Percentiles rank a stretch among this genome's conserved stretches.
Conservation (phyloP, 768 basidiomycete species). For the Melanogaster broomeanus region DNA sequence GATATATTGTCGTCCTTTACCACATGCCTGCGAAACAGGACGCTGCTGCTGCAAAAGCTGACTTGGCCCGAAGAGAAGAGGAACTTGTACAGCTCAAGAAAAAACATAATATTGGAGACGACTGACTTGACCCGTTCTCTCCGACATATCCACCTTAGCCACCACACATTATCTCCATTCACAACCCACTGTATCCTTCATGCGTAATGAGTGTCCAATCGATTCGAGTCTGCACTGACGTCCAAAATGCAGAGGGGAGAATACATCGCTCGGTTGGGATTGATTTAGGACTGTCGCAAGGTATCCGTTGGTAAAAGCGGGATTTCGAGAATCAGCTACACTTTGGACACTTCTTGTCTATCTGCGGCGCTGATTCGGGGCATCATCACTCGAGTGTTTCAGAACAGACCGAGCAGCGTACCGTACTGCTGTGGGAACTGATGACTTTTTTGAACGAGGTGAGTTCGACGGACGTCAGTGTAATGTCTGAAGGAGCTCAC, state of each 20-base stretch:
- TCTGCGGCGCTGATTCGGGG: conserved; percentile 50
- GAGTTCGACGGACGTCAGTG: conserved; percentile 5
- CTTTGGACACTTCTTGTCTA: conserved; percentile 59
- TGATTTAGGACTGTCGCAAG: conserved; percentile 4
- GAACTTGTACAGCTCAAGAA: conserved; percentile 86
- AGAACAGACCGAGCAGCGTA: conserved; percentile 26
- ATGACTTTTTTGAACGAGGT: conserved; percentile 38
- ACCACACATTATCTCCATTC: not conserved
- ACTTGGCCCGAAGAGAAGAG: conserved; percentile 88
- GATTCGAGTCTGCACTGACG: conserved; percentile 5
- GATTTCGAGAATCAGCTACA: conserved; percentile 19
- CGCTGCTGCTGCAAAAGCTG: conserved; percentile 89
- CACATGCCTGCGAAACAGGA: conserved; percentile 98
- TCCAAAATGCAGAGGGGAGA: conserved; percentile 6
- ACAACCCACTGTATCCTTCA: conserved; percentile 1
- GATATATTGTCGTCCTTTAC: conserved; percentile 97
- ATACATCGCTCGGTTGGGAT: conserved; percentile 10
- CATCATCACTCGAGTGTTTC: not conserved
- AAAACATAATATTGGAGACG: conserved; percentile 82
- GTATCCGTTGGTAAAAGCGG: conserved; percentile 1
- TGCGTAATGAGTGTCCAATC: conserved; percentile 10
- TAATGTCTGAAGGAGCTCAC: conserved; percentile 39
- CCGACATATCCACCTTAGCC: conserved; percentile 12
- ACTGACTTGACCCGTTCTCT: conserved; percentile 38
- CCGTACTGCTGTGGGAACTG: conserved; percentile 70